Evolutionary conservation across 805 yeast species (phyloP).

Genomic region (Candida berthetii): DNA sequence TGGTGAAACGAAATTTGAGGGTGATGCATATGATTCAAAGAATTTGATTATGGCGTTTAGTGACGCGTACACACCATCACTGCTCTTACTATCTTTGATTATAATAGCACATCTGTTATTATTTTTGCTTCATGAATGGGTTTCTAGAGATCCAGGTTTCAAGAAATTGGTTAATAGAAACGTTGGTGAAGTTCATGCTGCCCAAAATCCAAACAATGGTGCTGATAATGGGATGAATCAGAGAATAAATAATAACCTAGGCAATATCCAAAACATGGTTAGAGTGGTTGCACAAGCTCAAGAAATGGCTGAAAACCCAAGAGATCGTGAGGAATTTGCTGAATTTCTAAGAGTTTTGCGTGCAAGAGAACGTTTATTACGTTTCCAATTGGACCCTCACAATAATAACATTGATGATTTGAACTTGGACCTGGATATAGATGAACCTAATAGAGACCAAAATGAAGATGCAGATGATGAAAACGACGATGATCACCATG

Average conservation of each 20-base stretch:
- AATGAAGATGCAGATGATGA: neutral
- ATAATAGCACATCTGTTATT: conserved; percentile 37
- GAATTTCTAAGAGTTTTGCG: conserved; percentile 3
- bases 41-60: conserved; percentile 4
- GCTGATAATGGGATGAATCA: neutral
- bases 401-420: too few species aligned
- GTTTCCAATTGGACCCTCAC: neutral
- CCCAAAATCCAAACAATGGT: neutral
- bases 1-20: conserved; percentile 11
- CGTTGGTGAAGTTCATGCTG: conserved; percentile 39
- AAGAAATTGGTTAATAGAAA: conserved; percentile 47
- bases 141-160: conserved; percentile 65
- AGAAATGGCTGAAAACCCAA: neutral
- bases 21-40: conserved; percentile 9
- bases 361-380: neutral
- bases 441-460: too few species aligned
- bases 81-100: conserved; percentile 30
- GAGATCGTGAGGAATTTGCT: conserved; percentile 1
- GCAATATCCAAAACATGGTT: neutral
- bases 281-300: neutral
- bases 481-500: conserved; percentile 13
- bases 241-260: neutral
- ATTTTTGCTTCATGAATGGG: conserved; percentile 64
- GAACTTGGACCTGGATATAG: neutral
- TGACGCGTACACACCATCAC: conserved; percentile 18